Conservation (phyloP, 768 basidiomycete genomes). For the Piloderma croceum region DNA sequence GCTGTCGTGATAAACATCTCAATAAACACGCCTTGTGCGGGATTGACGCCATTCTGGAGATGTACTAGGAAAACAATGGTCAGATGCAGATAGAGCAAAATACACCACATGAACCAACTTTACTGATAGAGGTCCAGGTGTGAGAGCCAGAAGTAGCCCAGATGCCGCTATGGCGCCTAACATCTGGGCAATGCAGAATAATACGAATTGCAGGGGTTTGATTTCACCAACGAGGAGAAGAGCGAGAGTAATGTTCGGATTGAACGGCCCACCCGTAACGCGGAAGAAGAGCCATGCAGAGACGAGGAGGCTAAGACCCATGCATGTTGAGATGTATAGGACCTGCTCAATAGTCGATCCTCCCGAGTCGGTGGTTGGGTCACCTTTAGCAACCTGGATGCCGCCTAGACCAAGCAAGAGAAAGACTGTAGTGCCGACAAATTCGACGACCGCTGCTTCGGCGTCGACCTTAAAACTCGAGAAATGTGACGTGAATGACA, state of each 20-base stretch:
- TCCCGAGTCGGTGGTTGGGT: constrained; percentile 20
- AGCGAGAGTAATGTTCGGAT: constrained; percentile 56
- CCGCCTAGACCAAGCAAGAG: constrained; percentile 62
- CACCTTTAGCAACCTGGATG: constrained; percentile 48
- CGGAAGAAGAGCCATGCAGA: constrained; percentile 67
- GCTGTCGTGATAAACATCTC: constrained; percentile 65
- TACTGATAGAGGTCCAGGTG: constrained; percentile 46
- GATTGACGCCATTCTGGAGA: constrained; percentile 42
- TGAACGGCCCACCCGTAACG: constrained; percentile 60
- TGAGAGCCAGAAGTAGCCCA: constrained; percentile 48
- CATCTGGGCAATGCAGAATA: constrained; percentile 60
- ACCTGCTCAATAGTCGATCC: constrained; percentile 35
- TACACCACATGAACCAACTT: constrained; percentile 35
- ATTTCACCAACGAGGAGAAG: constrained; percentile 54
- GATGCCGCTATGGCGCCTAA: constrained; percentile 55
- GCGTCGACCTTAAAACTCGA: constrained; percentile 33
- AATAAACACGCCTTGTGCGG: constrained; percentile 59
- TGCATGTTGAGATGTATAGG: constrained; percentile 52
- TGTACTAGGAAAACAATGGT: constrained; percentile 37
- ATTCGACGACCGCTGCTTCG: constrained; percentile 50
- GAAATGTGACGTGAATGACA: too few relatives aligned
- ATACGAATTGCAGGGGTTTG: constrained; percentile 47
- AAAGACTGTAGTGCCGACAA: constrained; percentile 56
- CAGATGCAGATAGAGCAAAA: constrained; percentile 1
- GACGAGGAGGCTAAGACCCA: constrained; percentile 58